phyloP scores from a whole-genome alignment of 2,329 filamentous ascomycete species.

The Arachnopeziza araneosa region DNA sequence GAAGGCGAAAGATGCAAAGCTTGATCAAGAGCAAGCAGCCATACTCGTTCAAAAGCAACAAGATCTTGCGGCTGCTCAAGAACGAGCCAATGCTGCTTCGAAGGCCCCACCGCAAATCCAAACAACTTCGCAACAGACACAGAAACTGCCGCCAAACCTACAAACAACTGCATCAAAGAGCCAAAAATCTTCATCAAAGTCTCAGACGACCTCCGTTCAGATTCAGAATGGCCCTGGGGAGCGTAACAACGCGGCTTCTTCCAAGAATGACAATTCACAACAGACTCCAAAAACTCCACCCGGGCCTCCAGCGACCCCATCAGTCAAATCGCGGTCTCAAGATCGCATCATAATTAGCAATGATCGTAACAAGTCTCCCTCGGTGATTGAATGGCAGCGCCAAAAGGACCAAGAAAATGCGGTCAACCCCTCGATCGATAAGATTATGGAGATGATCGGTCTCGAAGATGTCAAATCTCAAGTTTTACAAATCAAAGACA shows the following conservation, averaged over 20 bases:
- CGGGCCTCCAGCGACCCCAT: not conserved
- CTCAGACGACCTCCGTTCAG: too few species aligned
- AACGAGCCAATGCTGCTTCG: slow-evolving; percentile 19
- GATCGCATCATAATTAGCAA: not conserved
- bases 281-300: not conserved
- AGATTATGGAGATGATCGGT: slow-evolving; percentile 65
- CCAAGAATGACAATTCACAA: not conserved
- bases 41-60: slow-evolving; percentile 40
- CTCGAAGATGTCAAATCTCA: slow-evolving; percentile 62
- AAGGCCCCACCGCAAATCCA: not conserved
- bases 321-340: slow-evolving; percentile 10
- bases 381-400: slow-evolving; percentile 53
- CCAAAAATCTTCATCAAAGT: not conserved
- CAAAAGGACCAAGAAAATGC: slow-evolving; percentile 50
- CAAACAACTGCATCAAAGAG: not conserved
- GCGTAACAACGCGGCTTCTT: too few species aligned
- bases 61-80: slow-evolving; percentile 40
- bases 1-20: slow-evolving; percentile 36
- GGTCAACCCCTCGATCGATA: slow-evolving; percentile 50
- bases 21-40: slow-evolving; percentile 40
- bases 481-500: slow-evolving; percentile 57
- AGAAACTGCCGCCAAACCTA: not conserved
- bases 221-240: too few species aligned
- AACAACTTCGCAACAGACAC: not conserved
- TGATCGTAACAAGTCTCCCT: slow-evolving; percentile 20